Conservation (phyloP, 345 rosid species). For the Citrus cavaleriei region DNA sequence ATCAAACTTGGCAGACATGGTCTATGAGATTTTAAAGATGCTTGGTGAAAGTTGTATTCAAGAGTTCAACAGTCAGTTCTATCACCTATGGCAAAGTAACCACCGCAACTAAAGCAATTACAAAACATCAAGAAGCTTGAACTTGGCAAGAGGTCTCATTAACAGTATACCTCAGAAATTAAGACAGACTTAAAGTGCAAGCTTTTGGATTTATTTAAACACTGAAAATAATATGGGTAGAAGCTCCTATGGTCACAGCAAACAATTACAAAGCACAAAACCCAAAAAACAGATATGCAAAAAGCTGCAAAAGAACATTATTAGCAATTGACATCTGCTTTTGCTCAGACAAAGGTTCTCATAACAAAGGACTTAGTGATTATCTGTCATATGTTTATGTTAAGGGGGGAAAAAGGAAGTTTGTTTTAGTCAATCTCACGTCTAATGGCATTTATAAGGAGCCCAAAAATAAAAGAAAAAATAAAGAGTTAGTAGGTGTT, state of each 20-base stretch:
- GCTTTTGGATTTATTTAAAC: not conserved
- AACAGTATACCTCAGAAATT: not conserved
- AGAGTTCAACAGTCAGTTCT: not conserved
- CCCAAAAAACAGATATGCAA: not conserved
- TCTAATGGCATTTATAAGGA: not conserved
- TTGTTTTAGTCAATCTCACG: not conserved
- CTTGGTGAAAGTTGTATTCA: not conserved
- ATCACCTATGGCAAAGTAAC: not conserved
- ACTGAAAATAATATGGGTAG: not conserved
- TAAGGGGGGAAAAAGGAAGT: not conserved
- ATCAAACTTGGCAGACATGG: too few species aligned
- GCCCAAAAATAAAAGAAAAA: not conserved
- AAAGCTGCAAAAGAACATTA: not conserved
- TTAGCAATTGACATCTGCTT: not conserved
- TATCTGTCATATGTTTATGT: not conserved
- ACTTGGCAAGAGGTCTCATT: not conserved
- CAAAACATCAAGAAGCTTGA: not conserved
- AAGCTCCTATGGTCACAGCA: not conserved
- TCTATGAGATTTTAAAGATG: not conserved
- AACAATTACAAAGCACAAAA: not conserved
- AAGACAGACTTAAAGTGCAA: not conserved
- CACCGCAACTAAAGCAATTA: not conserved
- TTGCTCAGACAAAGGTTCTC: not conserved
- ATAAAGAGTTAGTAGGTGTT: not conserved
- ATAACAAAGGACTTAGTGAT: not conserved